Conservation (phyloP, 257 asterid species). For the Solanum lignicaule region DNA sequence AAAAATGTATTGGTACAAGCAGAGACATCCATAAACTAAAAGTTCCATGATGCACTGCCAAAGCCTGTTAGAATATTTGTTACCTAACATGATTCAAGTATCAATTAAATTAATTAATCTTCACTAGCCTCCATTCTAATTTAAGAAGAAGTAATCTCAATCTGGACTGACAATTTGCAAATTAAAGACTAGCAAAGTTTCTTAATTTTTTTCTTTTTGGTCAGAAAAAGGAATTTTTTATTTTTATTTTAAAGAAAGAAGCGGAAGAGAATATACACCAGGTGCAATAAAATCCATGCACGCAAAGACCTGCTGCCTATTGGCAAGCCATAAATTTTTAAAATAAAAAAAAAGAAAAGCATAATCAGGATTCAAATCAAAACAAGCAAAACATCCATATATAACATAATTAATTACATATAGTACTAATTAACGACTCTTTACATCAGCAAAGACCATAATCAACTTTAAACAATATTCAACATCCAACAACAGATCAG, state of each 20-base stretch:
- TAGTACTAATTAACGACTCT: not conserved
- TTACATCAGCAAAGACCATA: conserved; percentile 2
- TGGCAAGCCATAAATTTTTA: not conserved
- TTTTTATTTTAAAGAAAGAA: not conserved
- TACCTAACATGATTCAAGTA: not conserved
- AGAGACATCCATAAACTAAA: not conserved
- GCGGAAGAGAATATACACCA: not conserved
- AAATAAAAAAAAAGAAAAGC: not conserved
- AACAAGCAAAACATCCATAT: not conserved
- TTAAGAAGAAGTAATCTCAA: not conserved
- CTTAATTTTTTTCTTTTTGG: not conserved
- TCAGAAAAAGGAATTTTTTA: not conserved
- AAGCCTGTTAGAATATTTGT: not conserved
- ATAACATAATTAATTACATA: not conserved
- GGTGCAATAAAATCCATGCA: not conserved
- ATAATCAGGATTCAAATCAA: not conserved
- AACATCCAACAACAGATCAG: conserved; percentile 3
- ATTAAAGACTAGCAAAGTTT: not conserved
- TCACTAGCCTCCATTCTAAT: not conserved
- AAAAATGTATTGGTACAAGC: not conserved
- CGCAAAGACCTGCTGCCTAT: not conserved
- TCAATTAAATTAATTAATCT: not conserved
- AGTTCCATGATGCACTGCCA: not conserved
- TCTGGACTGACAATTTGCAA: not conserved
- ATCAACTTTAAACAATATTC: conserved; percentile 5